Percentiles rank a stretch among this genome's conserved stretches.
These are phyloP conservation scores for Diplodia mutila DNA, from an alignment of 2,329 filamentous ascomycete species.

Conservation along the genomic window DNA sequence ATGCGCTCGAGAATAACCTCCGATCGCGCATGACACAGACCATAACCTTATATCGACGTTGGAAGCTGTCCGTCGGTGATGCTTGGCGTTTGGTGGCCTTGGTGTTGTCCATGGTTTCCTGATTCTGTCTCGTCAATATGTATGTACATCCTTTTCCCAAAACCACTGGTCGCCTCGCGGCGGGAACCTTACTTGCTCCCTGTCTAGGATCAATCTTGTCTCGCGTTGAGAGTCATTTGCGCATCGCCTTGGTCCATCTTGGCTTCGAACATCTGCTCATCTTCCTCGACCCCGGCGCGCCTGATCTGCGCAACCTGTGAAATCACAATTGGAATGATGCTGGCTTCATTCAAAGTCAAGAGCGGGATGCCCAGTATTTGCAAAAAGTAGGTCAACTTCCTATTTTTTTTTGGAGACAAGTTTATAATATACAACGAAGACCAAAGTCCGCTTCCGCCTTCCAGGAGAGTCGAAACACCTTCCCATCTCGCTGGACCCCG, in stretches of 20 bases:
- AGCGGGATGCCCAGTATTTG: neutral
- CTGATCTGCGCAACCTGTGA: no score
- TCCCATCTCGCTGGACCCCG: neutral
- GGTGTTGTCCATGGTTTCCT: neutral
- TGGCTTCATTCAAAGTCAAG: no score
- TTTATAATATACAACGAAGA: constrained; percentile 15
- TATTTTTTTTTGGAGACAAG: constrained; percentile 23
- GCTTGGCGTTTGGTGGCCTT: neutral
- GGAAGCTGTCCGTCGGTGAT: neutral
- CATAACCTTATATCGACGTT: constrained; percentile 17
- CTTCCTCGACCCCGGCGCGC: no score
- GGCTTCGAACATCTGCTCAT: no score
- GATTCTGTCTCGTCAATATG: neutral
- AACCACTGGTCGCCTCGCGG: no score
- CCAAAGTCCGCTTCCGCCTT: constrained; percentile 6
- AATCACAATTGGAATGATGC: no score
- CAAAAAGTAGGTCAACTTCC: neutral
- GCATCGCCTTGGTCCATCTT: neutral
- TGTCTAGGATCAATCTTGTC: neutral
- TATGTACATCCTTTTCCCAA: neutral
- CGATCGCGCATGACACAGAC: constrained; percentile 1
- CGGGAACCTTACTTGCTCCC: no score
- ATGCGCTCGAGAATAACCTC: neutral
- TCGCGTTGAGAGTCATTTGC: neutral
- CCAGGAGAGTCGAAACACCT: constrained; percentile 3